Evolutionary conservation across 129 eudicot genomes (phyloP).

Genomic region (Apium graveolens): DNA sequence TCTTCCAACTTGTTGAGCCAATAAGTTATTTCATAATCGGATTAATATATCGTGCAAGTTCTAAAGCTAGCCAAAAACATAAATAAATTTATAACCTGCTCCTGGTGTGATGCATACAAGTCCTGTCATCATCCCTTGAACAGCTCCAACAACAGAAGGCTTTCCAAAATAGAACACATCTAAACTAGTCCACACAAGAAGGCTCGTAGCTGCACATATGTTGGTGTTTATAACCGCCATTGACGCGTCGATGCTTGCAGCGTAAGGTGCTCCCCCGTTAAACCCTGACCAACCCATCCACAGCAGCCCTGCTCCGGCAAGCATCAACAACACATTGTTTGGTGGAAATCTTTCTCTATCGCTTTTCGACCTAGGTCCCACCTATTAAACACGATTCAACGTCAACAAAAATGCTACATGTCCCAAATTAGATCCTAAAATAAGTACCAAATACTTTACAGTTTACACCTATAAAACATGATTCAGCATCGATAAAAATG

Average conservation of each 20-base stretch:
- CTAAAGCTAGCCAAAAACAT: not conserved
- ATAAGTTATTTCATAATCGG: no score
- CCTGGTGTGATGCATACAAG: slow-evolving; percentile 78
- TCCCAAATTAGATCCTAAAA: not conserved
- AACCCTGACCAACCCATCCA: slow-evolving; percentile 69
- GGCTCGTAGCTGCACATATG: slow-evolving; percentile 72
- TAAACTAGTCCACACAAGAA: slow-evolving; percentile 66
- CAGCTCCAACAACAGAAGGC: slow-evolving; percentile 76
- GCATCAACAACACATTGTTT: slow-evolving; percentile 13
- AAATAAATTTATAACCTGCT: slow-evolving; percentile 23
- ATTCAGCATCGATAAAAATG: no score
- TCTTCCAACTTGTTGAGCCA: not conserved
- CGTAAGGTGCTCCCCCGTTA: slow-evolving; percentile 71
- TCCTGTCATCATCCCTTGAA: slow-evolving; percentile 81
- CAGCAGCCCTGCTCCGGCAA: slow-evolving; percentile 13
- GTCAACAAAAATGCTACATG: not conserved
- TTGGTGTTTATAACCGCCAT: slow-evolving; percentile 76
- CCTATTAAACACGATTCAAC: not conserved
- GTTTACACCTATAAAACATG: no score
- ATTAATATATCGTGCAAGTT: no score
- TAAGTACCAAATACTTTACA: no score
- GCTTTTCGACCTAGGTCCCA: not conserved
- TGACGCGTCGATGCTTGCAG: slow-evolving; percentile 66
- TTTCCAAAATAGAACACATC: slow-evolving; percentile 65
- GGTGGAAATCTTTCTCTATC: slow-evolving; percentile 16